Base-by-base conservation (phyloP, 768 basidiomycete species). In the Clathrus columnatus region DNA sequence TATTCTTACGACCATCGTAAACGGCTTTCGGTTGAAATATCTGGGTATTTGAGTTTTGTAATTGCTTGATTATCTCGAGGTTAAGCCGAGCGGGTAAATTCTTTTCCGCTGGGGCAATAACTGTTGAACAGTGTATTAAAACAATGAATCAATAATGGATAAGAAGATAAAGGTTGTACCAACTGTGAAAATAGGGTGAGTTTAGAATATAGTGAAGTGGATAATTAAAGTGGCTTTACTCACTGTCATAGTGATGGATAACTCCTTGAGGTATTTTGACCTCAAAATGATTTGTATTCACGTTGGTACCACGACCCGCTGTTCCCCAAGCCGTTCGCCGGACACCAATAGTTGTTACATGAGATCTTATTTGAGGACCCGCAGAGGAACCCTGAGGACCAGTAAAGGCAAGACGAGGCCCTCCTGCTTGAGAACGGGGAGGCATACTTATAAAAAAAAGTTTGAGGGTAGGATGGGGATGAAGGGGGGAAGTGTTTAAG, bases 211-310 rank as follows among this genome's bases (percentile, higher is more conserved):
- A 36, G 24, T 29, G 4, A 27, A 44, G 60, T 30, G 5, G 45
- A 53, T 46, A 51, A 26, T 46, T 48, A 51, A 56, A 53, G 21
- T n/a, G 36, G 20, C n/a, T 2, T 27, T 1, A 67, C 83, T 59
- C 63, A 85, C 89, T 82, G 65, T 91, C 87, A 62, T 91, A 90
- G 62, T 91, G 89, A 58, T 84, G 75, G 42, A 89, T 88, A 27
- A 79, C 75, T 5, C 66, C 68, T 21, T 83, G 76, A 0, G 87
- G 82, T 16, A 85, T 79, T 0, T 75, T 72, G 2, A 80, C 79
- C 42, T 64, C 65, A 60, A 87, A 91, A 50, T 84, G 84, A 65
- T 91, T 91, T 28, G 79, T 73, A 6, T 55, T 59, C 5, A 81
- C 72, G 14, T 59, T 61, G 26, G 76, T 70, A 1, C 65, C 60